These are phyloP conservation scores for Gossypium longicalyx DNA, from an alignment of 345 rosid genomes.

Conservation along the genomic window DNA sequence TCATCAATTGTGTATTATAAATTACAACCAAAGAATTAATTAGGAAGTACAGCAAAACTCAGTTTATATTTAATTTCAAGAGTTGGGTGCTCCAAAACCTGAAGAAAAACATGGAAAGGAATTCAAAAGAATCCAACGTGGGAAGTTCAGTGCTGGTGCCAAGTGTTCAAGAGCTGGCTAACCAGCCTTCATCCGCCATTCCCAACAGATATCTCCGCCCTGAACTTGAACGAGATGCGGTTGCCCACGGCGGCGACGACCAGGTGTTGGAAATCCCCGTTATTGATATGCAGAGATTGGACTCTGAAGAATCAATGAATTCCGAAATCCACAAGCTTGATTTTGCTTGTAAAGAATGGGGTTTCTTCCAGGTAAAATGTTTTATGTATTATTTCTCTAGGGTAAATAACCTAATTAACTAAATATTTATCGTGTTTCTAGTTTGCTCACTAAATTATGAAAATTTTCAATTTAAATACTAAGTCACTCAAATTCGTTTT, in stretches of 20 bases:
- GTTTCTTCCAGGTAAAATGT: slow-evolving; percentile 28
- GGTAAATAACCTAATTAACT: no score
- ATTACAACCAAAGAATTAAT: no score
- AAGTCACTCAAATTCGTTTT: neutral
- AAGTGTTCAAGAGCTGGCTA: slow-evolving; percentile 34
- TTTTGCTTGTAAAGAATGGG: slow-evolving; percentile 36
- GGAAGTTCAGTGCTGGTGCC: slow-evolving; percentile 26
- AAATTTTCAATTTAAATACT: no score
- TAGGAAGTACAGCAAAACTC: no score
- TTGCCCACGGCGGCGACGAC: neutral
- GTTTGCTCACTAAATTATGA: no score
- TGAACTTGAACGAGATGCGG: slow-evolving; percentile 13
- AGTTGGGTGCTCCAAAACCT: neutral
- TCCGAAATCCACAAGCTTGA: slow-evolving; percentile 38
- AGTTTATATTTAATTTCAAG: neutral
- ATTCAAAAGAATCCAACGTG: neutral
- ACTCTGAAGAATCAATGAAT: slow-evolving; percentile 28
- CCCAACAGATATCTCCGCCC: slow-evolving; percentile 34
- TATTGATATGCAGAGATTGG: slow-evolving; percentile 34
- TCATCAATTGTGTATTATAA: no score
- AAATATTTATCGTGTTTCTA: no score
- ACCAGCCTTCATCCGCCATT: slow-evolving; percentile 22
- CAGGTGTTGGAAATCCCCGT: slow-evolving; percentile 28
- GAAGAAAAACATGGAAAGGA: slow-evolving; percentile 18
- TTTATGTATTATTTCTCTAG: no score